phyloP scores from a whole-genome alignment of 2,329 filamentous ascomycete species.

The Sphaerostilbella broomeana region DNA sequence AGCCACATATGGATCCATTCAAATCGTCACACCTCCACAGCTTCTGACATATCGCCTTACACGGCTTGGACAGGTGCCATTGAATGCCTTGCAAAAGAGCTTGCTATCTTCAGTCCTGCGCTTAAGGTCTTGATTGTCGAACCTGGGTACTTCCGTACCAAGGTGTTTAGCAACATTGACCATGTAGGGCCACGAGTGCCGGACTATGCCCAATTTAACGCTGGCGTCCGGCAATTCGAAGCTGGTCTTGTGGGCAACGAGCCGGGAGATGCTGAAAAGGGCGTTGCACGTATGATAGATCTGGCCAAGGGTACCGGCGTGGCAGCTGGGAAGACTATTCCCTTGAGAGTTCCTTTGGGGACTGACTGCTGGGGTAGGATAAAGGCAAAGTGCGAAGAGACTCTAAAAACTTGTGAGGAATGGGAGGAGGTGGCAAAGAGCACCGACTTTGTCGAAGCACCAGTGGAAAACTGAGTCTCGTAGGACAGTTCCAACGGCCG shows the following conservation, averaged over 20 bases:
- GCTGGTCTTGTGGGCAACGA: conserved; percentile 27
- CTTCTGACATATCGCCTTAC: too few relatives aligned
- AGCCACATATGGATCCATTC: too few relatives aligned
- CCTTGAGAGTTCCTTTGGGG: conserved; percentile 46
- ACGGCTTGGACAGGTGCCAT: conserved; percentile 21
- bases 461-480: too few relatives aligned
- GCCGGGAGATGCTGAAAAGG: conserved; percentile 45
- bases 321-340: conserved; percentile 26
- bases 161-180: conserved; percentile 30
- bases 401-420: conserved; percentile 40
- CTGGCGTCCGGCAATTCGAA: conserved; percentile 17
- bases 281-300: conserved; percentile 46
- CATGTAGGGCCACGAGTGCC: conserved; percentile 20
- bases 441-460: conserved; percentile 32
- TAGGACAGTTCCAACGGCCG: too few relatives aligned
- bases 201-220: conserved; percentile 28
- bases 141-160: conserved; percentile 35
- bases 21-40: too few relatives aligned
- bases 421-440: conserved; percentile 44
- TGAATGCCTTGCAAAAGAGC: conserved; percentile 22
- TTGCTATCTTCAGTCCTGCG: conserved; percentile 18
- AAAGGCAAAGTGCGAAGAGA: conserved; percentile 43
- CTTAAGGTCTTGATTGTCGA: conserved; percentile 34
- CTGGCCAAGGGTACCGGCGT: conserved; percentile 41
- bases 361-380: conserved; percentile 45